A percentile compares a stretch with the other conserved stretches of the same genome.
Conservation (phyloP, 768 basidiomycete species). For the Peribolospora baueri region DNA sequence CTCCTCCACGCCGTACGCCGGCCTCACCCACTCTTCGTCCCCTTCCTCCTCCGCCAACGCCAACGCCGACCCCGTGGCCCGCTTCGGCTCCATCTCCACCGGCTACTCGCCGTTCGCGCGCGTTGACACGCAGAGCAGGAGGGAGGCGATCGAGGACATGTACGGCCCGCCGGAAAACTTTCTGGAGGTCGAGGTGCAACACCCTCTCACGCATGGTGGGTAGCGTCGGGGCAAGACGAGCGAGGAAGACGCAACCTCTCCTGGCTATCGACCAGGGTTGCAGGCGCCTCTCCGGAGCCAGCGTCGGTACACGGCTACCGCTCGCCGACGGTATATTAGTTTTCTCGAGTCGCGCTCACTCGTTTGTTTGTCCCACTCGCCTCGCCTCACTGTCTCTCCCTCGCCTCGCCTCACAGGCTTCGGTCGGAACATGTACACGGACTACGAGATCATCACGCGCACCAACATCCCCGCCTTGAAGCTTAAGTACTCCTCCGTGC, state of each 20-base stretch:
- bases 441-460: conserved; percentile 85
- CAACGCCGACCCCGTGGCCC: too few species aligned
- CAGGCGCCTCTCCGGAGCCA: too few species aligned
- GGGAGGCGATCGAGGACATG: conserved; percentile 67
- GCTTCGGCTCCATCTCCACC: too few species aligned
- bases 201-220: conserved; percentile 87
- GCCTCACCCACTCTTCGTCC: too few species aligned
- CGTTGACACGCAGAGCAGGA: background rate
- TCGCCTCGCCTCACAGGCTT: conserved; percentile 34
- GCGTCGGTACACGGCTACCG: background rate
- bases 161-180: conserved; percentile 93
- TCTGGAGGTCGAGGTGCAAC: conserved; percentile 87
- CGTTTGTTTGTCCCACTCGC: background rate
- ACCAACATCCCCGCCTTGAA: conserved; percentile 99
- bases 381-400: background rate
- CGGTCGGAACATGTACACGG: conserved; percentile 96
- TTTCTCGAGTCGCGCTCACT: background rate
- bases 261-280: too few species aligned
- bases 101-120: background rate
- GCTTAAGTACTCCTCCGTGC: conserved; percentile 68
- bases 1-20: too few species aligned
- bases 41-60: too few species aligned
- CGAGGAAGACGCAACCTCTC: too few species aligned
- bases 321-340: background rate
- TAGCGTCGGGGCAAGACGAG: background rate